Percentiles rank a stretch among this genome's conserved stretches.
Evolutionary conservation across 345 rosid species (phyloP).

Genomic region (rapeseed (Brassica napus)): Da-Ae NC_063440.1:99001-99500

Average conservation of each 20-base stretch:
- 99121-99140: conserved; percentile 20
- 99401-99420: background rate
- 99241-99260: conserved; percentile 46
- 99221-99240: conserved; percentile 49
- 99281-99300: conserved; percentile 12
- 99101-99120: background rate
- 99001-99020: background rate
- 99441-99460: conserved; percentile 1
- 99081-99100: background rate
- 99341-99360: conserved; percentile 50
- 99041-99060: background rate
- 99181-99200: conserved; percentile 47
- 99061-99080: background rate
- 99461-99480: background rate
- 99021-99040: background rate
- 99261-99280: conserved; percentile 18
- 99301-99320: conserved; percentile 38
- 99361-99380: conserved; percentile 35
- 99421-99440: background rate
- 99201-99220: background rate
- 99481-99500: conserved; percentile 45
- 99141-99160: background rate
- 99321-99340: conserved; percentile 49
- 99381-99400: conserved; percentile 12
- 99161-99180: conserved; percentile 12